phyloP scores from a whole-genome alignment of 805 yeast genomes.

The Cyberlindnera saturnus region DNA sequence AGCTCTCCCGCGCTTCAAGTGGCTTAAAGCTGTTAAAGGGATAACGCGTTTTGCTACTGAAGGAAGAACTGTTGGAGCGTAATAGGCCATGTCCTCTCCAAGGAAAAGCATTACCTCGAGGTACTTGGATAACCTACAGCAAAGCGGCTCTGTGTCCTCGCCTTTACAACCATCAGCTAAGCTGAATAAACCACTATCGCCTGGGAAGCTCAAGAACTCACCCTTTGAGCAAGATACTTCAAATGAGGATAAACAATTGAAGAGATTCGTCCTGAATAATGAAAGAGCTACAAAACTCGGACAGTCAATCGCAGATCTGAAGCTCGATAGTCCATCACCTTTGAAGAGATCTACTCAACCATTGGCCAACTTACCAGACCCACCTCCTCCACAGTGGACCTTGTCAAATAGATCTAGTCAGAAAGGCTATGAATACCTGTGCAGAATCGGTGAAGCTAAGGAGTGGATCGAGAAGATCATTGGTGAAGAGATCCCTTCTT shows the following conservation, averaged over 20 bases:
- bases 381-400: conserved; percentile 13
- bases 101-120: conserved; percentile 20
- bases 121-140: conserved; percentile 20
- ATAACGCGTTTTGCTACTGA: neutral
- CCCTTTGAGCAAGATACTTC: neutral
- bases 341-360: conserved; percentile 11
- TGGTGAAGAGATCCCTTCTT: conserved; percentile 49
- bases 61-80: neutral
- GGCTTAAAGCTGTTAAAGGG: neutral
- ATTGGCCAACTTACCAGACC: neutral
- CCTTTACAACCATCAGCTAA: conserved; percentile 18
- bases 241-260: conserved; percentile 2
- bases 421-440: conserved; percentile 71
- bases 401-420: conserved; percentile 10
- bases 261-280: conserved; percentile 7
- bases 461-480: conserved; percentile 68
- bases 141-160: conserved; percentile 2
- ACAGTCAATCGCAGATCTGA: conserved; percentile 16
- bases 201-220: neutral
- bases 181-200: conserved; percentile 9
- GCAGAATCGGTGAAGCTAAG: conserved; percentile 77
- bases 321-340: conserved; percentile 23
- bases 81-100: conserved; percentile 3
- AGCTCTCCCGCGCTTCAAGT: neutral
- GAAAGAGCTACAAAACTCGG: conserved; percentile 11